These are phyloP conservation scores for Gryganskiella cystojenkinii DNA, from an alignment of 192 early-diverging fungal species.

Conservation along the genomic window DNA sequence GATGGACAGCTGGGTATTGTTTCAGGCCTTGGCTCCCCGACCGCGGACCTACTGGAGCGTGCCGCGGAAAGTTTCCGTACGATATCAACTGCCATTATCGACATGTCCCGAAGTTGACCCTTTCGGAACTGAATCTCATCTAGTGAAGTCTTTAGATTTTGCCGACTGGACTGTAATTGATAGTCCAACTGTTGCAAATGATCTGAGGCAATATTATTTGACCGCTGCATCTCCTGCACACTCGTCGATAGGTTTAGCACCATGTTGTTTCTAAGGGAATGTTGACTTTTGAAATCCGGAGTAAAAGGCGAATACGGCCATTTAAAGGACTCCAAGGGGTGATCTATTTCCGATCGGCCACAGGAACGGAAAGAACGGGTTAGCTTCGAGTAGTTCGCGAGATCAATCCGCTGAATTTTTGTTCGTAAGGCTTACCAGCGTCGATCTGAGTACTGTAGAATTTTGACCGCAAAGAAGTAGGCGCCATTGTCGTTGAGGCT, in stretches of 20 bases:
- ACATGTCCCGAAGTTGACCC: constrained; percentile 47
- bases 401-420: no score
- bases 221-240: constrained; percentile 16
- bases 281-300: constrained; percentile 32
- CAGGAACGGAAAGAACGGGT: background rate
- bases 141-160: constrained; percentile 34
- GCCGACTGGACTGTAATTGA: constrained; percentile 39
- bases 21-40: no score
- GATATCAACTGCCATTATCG: constrained; percentile 43
- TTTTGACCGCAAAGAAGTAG: constrained; percentile 4
- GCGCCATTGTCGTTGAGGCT: background rate
- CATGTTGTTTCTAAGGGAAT: constrained; percentile 19
- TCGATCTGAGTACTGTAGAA: constrained; percentile 29
- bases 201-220: constrained; percentile 15
- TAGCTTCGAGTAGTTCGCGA: no score
- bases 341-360: constrained; percentile 23
- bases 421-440: constrained; percentile 20
- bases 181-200: constrained; percentile 37
- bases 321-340: constrained; percentile 39
- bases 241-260: constrained; percentile 6
- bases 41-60: no score
- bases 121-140: constrained; percentile 51
- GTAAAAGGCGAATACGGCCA: constrained; percentile 53
- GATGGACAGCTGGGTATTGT: no score
- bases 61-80: constrained; percentile 36